phyloP scores from a whole-genome alignment of 2,329 filamentous ascomycete genomes.

The Cytospora chrysosperma region DNA sequence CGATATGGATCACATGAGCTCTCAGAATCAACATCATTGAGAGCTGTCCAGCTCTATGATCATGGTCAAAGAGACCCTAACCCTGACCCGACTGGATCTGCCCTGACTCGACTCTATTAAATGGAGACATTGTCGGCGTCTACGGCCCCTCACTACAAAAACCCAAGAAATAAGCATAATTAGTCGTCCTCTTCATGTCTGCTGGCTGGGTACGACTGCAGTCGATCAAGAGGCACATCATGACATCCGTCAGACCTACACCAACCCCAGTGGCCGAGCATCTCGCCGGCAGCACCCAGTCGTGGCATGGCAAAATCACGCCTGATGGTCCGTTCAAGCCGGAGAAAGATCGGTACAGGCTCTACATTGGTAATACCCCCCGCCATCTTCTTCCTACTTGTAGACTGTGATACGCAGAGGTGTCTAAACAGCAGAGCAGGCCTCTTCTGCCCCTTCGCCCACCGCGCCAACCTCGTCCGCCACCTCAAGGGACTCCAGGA shows the following conservation, averaged over 20 bases:
- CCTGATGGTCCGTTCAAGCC: slow-evolving; percentile 29
- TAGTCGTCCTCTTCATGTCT: too few relatives aligned
- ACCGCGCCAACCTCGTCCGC: slow-evolving; percentile 57
- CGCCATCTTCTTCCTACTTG: not conserved
- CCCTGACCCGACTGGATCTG: too few relatives aligned
- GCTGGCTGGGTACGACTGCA: not conserved
- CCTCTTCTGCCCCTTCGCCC: slow-evolving; percentile 65
- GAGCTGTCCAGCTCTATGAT: too few relatives aligned
- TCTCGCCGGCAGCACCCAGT: slow-evolving; percentile 20
- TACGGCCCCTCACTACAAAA: too few relatives aligned
- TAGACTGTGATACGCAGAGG: slow-evolving; percentile 7
- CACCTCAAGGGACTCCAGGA: slow-evolving; percentile 57
- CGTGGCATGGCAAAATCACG: slow-evolving; percentile 32
- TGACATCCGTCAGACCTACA: slow-evolving; percentile 10
- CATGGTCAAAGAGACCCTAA: too few relatives aligned
- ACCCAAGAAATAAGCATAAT: too few relatives aligned
- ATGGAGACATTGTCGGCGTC: too few relatives aligned
- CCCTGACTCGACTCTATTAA: too few relatives aligned
- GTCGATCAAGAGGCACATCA: slow-evolving; percentile 9
- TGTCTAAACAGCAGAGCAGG: slow-evolving; percentile 36
- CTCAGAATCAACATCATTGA: too few relatives aligned
- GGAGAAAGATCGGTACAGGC: slow-evolving; percentile 29
- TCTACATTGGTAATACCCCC: slow-evolving; percentile 31
- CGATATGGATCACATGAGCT: too few relatives aligned
- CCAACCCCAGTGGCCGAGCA: slow-evolving; percentile 14